Conservation (phyloP, 768 basidiomycete genomes). For the Trametes cubensis region DNA sequence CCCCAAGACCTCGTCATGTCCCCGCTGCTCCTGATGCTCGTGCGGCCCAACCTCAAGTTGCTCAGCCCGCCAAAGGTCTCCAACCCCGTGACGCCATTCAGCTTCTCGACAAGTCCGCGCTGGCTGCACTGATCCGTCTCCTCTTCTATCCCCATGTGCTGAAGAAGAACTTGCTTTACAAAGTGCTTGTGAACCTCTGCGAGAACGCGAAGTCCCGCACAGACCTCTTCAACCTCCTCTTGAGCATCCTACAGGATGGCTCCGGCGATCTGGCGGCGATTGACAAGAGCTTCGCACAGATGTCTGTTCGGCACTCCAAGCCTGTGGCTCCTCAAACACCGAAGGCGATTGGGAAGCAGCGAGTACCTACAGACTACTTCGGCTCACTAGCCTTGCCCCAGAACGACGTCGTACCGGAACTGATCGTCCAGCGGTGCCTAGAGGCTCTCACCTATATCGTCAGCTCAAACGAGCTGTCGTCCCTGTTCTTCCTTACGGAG, state of each 20-base stretch:
- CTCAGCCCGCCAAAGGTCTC: slow-evolving; percentile 50
- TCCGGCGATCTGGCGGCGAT: slow-evolving; percentile 89
- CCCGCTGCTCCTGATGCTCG: slow-evolving; percentile 13
- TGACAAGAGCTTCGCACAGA: slow-evolving; percentile 91
- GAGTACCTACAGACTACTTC: slow-evolving; percentile 54
- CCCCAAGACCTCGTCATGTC: slow-evolving; percentile 16
- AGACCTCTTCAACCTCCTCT: slow-evolving; percentile 90
- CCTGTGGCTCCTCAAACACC: slow-evolving; percentile 42
- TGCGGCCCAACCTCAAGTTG: slow-evolving; percentile 12
- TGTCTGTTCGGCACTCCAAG: slow-evolving; percentile 74
- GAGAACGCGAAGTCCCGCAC: slow-evolving; percentile 91
- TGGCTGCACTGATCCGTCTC: slow-evolving; percentile 87
- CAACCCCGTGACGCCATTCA: slow-evolving; percentile 86
- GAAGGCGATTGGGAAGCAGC: slow-evolving; percentile 70
- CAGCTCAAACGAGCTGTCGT: slow-evolving; percentile 77
- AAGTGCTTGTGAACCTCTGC: slow-evolving; percentile 91
- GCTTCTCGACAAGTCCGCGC: slow-evolving; percentile 86
- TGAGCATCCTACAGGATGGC: slow-evolving; percentile 94
- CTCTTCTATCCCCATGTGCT: slow-evolving; percentile 96
- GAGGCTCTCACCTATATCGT: slow-evolving; percentile 91
- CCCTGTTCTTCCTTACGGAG: slow-evolving; percentile 94
- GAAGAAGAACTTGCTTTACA: slow-evolving; percentile 82
- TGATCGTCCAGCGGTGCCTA: slow-evolving; percentile 92
- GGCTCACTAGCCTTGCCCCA: slow-evolving; percentile 54
- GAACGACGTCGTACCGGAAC: slow-evolving; percentile 85